Evolutionary conservation across 1,284 basidiomycete genomes (phyloP), one percentile per base, ranked within the genome.

Genomic region (Farysia itapuensis): DNA sequence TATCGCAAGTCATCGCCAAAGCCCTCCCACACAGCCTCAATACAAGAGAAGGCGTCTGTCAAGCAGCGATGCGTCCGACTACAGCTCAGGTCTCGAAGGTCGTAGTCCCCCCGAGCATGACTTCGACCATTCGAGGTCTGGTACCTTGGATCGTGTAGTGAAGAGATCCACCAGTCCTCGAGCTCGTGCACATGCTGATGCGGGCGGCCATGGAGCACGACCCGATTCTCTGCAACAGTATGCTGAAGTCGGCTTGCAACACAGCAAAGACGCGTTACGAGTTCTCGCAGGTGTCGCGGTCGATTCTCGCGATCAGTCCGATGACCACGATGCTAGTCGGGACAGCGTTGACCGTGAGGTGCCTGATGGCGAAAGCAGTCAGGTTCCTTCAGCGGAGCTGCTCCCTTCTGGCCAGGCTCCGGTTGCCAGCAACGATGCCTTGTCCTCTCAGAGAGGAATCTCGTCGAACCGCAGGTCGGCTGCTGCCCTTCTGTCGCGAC

Each of bases 221-320:
- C 31, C 46, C 22, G 58, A 61, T 18, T 41, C 52, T 9, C 28
- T 61, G 16, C 58, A 63, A 19, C 59, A 58, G 29, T 63, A 63
- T 12, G 59, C 59, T 12, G 54, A 57, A 14, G 59, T 58, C 5
- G 59, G 59, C 8, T 32, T 63, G 22, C 59, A 63, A 20, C 48
- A 63, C 34, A 63, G 59, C 37, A 52, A 57, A 20, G 59, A 63
- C 30, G 59, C 59, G 4, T 43, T 63, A 8, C 30, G 59, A 16
- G 59, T 63, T n/a, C 35, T 63, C 4, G 59, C 59, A n/a, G 59
- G 59, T 5, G 59, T 63, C 13, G 59, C 53, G 5, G 53, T 44
- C 9, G 53, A 57, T 13, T 52, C 59, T 6, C 42, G 58, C 6
- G 40, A 56, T 12, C 34, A 47, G 3, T 40, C 38, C 3, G 43